Base-by-base conservation (phyloP, 768 basidiomycete genomes). In the Pholiota conissans region DNA sequence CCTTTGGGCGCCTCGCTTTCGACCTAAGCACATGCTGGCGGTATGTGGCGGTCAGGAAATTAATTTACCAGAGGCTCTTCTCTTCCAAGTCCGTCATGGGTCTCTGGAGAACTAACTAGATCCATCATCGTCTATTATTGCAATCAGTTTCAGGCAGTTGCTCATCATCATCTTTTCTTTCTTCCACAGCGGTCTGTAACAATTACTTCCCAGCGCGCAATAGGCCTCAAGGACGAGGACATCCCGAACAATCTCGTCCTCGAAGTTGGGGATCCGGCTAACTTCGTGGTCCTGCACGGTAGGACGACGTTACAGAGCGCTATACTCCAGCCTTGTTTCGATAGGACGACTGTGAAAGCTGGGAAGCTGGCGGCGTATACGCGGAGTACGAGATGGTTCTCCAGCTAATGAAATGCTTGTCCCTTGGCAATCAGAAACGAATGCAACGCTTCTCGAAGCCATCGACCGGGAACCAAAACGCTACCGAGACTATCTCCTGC, bases 281-380 rank as follows among this genome's bases (percentile, higher is more conserved):
- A 87, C 68, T 84, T 87, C 51, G 80, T 87, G 26, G 71, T 87
- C 53, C 71, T 87, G 52, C 84, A 84, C 61, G 79, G 76, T 35
- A 75, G 76, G 53, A 63, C 66, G 29, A 67, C 72, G 22, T 65
- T 83, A 51, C 79, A 77, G 60, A 73, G 76, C 56, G 79, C 76
- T 9, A 79, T 81, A 18, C 74, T 85, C 30, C 75, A 77, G 62
- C 84, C 85, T 4, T 59, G 66, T 49, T 79, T 74, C 55, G 76
- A 78, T 58, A 77, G 83, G 45, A 84, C 80, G 9, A 84, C 82
- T 6, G 78, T 85, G 58, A 78, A 75, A 56, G 64, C 64, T 28
- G 81, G 82, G 14, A 64, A 59, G 29, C 66, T 84, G 10, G 78
- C 83, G 50, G 75, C 81, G 28, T 68, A 64, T 45, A 71, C 77